These are phyloP conservation scores for Agrocybe praecox DNA, from an alignment of 768 basidiomycete genomes.

Conservation along the genomic window DNA sequence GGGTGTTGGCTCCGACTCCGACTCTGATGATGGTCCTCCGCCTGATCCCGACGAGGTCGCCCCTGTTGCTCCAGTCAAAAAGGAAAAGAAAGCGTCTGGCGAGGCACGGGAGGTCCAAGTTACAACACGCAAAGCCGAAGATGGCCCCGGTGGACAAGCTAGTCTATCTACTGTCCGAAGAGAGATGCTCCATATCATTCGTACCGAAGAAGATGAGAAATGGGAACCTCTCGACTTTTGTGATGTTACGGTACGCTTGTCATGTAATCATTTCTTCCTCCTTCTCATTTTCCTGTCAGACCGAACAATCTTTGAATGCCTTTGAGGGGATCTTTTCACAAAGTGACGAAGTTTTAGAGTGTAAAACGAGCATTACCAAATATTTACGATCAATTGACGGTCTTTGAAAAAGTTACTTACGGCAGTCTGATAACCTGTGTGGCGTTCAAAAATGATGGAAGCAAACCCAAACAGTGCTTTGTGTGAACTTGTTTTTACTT, in stretches of 20 bases:
- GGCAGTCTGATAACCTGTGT: background rate
- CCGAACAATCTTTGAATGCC: constrained; percentile 52
- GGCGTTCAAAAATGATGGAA: too few relatives aligned
- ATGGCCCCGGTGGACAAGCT: constrained; percentile 57
- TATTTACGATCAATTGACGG: constrained; percentile 63
- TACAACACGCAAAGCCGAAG: constrained; percentile 69
- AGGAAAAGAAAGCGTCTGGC: constrained; percentile 60
- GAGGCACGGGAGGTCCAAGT: constrained; percentile 80
- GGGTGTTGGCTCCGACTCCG: constrained; percentile 61
- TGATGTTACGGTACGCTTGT: constrained; percentile 57
- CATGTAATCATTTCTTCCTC: background rate
- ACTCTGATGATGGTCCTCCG: constrained; percentile 79
- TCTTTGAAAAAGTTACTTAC: constrained; percentile 32
- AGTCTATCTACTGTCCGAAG: constrained; percentile 71
- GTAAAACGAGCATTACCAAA: constrained; percentile 54
- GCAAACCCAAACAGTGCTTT: background rate
- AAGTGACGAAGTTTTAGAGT: constrained; percentile 49
- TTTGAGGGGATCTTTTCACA: constrained; percentile 70
- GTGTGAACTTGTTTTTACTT: background rate
- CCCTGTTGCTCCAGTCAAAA: constrained; percentile 47
- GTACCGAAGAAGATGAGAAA: constrained; percentile 75
- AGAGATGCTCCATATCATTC: constrained; percentile 76
- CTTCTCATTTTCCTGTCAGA: constrained; percentile 40
- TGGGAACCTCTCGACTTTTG: constrained; percentile 74
- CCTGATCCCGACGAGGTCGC: constrained; percentile 76